A percentile compares a stretch with the other conserved stretches of the same genome.
phyloP scores from a whole-genome alignment of 345 rosid species.

The Eucalyptus polyanthemos region DNA sequence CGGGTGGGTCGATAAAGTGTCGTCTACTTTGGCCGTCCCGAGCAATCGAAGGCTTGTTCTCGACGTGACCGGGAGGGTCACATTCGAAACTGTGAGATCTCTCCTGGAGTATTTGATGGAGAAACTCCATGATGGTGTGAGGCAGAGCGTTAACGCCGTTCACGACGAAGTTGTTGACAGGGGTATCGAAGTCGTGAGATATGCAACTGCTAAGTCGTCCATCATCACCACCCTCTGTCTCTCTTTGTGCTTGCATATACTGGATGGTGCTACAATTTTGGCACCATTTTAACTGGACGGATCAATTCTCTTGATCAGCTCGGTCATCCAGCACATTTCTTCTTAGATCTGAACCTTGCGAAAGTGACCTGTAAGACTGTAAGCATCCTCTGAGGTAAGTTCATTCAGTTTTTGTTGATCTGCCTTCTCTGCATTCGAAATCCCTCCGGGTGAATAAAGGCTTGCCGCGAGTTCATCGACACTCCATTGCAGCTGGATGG shows the following conservation, averaged over 20 bases:
- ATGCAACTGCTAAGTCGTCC: conserved; percentile 37
- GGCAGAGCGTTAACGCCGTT: conserved; percentile 15
- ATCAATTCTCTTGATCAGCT: neutral
- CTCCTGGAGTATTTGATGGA: conserved; percentile 46
- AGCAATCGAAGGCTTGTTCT: conserved; percentile 59
- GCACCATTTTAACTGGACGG: conserved; percentile 15
- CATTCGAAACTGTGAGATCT: conserved; percentile 65
- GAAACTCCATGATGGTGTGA: conserved; percentile 26
- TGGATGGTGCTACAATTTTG: conserved; percentile 53
- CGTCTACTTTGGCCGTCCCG: conserved; percentile 52
- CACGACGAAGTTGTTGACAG: conserved; percentile 25
- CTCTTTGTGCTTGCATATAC: conserved; percentile 47
- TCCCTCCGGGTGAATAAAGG: neutral
- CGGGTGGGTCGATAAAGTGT: conserved; percentile 44
- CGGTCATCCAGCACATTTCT: neutral
- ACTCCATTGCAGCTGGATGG: neutral
- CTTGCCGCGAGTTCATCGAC: neutral
- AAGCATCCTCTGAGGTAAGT: neutral
- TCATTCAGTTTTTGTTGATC: neutral
- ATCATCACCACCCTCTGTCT: conserved; percentile 34
- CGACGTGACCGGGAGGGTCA: conserved; percentile 54
- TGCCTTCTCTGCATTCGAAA: neutral
- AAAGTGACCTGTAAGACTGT: neutral
- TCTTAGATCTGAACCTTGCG: neutral
- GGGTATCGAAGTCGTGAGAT: conserved; percentile 35